phyloP scores from a whole-genome alignment of 2,329 filamentous ascomycete genomes.

The Cordyceps cicadae region DNA sequence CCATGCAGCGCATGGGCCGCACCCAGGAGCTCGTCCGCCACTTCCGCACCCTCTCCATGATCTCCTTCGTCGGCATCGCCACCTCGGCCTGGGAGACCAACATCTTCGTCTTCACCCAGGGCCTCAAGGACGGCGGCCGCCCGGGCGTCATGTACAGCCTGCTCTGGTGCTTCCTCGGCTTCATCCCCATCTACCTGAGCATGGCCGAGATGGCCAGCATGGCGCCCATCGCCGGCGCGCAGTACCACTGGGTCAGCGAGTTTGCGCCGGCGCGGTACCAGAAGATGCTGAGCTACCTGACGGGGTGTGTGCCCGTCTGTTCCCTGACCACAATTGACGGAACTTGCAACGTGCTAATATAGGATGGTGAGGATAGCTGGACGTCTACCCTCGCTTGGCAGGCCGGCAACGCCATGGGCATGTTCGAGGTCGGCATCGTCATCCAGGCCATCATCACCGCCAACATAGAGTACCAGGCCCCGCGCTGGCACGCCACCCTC shows the following conservation, averaged over 20 bases:
- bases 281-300: conserved; percentile 11
- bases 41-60: conserved; percentile 9
- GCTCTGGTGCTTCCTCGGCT: conserved; percentile 10
- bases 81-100: conserved; percentile 9
- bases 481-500: conserved; percentile 13
- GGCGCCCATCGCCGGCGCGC: conserved; percentile 18
- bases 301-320: conserved; percentile 10
- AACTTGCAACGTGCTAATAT: not conserved
- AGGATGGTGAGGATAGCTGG: conserved; percentile 8
- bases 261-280: conserved; percentile 12
- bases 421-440: conserved; percentile 13
- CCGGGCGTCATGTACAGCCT: conserved; percentile 9
- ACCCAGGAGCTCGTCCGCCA: conserved; percentile 10
- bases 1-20: conserved; percentile 12
- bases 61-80: conserved; percentile 8
- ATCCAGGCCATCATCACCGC: conserved; percentile 13
- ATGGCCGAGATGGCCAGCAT: conserved; percentile 19
- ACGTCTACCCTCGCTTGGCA: conserved; percentile 15
- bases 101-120: conserved; percentile 11
- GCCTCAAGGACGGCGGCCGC: conserved; percentile 10
- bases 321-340: no score
- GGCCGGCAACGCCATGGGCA: conserved; percentile 13
- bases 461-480: conserved; percentile 11
- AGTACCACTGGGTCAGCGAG: conserved; percentile 18
- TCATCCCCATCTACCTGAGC: conserved; percentile 12